phyloP scores from a whole-genome alignment of 331 rosid species.

The Rhamnella rubrinervis region DNA sequence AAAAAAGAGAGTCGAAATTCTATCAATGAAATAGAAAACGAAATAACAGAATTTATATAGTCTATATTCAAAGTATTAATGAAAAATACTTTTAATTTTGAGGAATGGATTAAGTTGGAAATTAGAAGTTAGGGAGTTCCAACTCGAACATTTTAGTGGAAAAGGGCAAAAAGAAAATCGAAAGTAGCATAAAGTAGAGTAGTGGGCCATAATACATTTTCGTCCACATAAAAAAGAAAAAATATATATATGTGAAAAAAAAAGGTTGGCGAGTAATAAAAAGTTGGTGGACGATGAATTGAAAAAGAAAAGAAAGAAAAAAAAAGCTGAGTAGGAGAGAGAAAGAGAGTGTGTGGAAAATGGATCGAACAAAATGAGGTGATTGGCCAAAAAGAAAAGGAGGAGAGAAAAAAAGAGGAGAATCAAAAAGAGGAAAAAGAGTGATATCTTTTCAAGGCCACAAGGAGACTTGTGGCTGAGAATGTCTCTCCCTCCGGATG shows the following conservation, averaged over 20 bases:
- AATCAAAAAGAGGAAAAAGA: constrained; percentile 25
- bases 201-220: background rate
- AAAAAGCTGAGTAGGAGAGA: constrained; percentile 9
- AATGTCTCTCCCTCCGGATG: constrained; percentile 19
- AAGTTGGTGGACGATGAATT: background rate
- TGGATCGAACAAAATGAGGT: background rate
- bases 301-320: background rate
- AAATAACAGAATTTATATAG: too few species aligned
- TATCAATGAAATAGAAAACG: too few species aligned
- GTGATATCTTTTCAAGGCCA: constrained; percentile 34
- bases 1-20: too few species aligned
- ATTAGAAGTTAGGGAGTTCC: too few species aligned
- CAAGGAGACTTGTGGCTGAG: constrained; percentile 52
- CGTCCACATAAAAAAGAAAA: background rate
- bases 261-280: background rate
- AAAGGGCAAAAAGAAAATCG: background rate
- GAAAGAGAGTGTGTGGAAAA: too few species aligned
- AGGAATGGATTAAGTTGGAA: too few species aligned
- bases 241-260: background rate
- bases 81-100: too few species aligned
- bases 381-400: background rate
- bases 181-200: background rate
- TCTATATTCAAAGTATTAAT: too few species aligned
- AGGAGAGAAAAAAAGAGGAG: constrained; percentile 6
- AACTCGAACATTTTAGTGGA: too few species aligned